Percentiles rank a stretch among this genome's conserved stretches.
phyloP scores from a whole-genome alignment of 805 yeast genomes.

The Brettanomyces bruxellensis region DNA sequence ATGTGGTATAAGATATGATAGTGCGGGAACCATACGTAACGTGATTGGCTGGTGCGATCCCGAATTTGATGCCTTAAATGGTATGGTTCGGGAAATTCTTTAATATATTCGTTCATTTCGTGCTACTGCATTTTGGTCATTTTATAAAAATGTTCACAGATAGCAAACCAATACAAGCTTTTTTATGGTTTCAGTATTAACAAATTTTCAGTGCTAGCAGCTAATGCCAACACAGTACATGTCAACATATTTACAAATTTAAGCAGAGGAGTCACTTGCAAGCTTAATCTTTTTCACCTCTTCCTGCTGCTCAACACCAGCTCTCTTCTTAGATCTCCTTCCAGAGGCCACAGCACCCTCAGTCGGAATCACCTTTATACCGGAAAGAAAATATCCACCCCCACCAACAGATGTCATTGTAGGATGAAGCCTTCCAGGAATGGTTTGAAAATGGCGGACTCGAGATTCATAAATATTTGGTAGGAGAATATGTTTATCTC shows the following conservation, averaged over 20 bases:
- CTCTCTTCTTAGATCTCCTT: conserved; percentile 39
- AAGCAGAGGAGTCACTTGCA: background rate
- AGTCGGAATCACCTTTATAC: conserved; percentile 68
- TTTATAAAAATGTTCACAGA: background rate
- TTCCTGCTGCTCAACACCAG: background rate
- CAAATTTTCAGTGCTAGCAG: background rate
- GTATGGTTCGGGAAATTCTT: conserved; percentile 10
- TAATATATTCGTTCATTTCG: background rate
- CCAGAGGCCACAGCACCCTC: conserved; percentile 61
- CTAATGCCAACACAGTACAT: background rate
- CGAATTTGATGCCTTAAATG: conserved; percentile 6
- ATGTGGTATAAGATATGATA: conserved; percentile 48
- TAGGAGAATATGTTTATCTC: conserved; percentile 65
- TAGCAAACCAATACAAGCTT: too few species aligned
- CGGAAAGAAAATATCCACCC: conserved; percentile 82
- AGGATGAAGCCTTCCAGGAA: conserved; percentile 92
- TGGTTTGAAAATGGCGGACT: conserved; percentile 82
- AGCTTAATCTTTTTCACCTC: background rate
- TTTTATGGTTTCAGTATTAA: too few species aligned
- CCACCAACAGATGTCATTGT: conserved; percentile 87
- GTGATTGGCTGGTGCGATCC: conserved; percentile 49
- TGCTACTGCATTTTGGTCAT: background rate
- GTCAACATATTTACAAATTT: too few species aligned
- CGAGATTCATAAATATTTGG: conserved; percentile 77
- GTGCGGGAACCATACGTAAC: conserved; percentile 44